Percentiles rank a stretch among this genome's conserved stretches.
Conservation (phyloP, 169 alveolate genomes). For the Cytauxzoon felis region DNA sequence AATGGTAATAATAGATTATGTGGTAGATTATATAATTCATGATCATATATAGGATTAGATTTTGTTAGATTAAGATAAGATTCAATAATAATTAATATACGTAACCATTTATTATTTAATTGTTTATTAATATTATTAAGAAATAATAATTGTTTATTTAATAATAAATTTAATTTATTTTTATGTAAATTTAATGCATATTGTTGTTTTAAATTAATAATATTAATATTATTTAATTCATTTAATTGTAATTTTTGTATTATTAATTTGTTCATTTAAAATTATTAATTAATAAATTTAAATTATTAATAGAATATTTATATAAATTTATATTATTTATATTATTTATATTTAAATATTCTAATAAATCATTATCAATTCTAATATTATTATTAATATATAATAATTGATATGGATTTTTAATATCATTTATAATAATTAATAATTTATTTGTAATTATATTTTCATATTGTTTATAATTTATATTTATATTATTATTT, state of each 20-base stretch:
- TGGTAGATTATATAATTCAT: slow-evolving; percentile 66
- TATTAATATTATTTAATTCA: too few relatives aligned
- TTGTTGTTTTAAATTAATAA: background rate
- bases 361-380: slow-evolving; percentile 22
- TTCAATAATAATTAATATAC: slow-evolving; percentile 63
- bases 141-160: slow-evolving; percentile 33
- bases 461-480: slow-evolving; percentile 13
- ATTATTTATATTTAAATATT: slow-evolving; percentile 13
- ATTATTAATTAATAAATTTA: slow-evolving; percentile 9
- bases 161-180: slow-evolving; percentile 1
- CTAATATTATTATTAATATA: slow-evolving; percentile 29
- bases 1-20: slow-evolving; percentile 63
- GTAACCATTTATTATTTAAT: slow-evolving; percentile 70
- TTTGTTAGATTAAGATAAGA: slow-evolving; percentile 64
- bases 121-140: slow-evolving; percentile 10
- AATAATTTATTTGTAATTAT: slow-evolving; percentile 27
- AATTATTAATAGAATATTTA: slow-evolving; percentile 34
- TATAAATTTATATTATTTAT: slow-evolving; percentile 23
- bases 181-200: slow-evolving; percentile 9
- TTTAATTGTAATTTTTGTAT: slow-evolving; percentile 8
- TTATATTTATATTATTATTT: slow-evolving; percentile 19
- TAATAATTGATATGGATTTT: slow-evolving; percentile 46
- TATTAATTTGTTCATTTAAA: slow-evolving; percentile 37
- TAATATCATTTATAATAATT: slow-evolving; percentile 27
- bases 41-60: slow-evolving; percentile 44